These are phyloP conservation scores for Biscogniauxia marginata DNA, from an alignment of 2,329 filamentous ascomycete species.

Conservation along the genomic window DNA sequence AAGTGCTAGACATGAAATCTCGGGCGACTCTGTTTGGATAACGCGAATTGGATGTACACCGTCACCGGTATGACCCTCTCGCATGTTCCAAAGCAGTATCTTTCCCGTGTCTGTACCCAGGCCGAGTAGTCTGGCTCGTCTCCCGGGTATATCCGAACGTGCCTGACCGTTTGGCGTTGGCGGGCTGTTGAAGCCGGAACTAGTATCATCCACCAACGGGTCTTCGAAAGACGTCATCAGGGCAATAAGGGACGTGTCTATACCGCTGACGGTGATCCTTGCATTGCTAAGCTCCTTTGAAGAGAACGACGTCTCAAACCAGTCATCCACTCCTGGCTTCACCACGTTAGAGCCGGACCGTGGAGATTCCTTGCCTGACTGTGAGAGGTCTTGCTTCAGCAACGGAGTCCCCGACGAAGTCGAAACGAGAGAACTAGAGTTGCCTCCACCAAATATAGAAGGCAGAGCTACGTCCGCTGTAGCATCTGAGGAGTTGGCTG, in stretches of 20 bases:
- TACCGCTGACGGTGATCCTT: constrained; percentile 65
- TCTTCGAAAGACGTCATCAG: constrained; percentile 75
- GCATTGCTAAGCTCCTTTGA: constrained; percentile 59
- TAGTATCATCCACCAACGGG: constrained; percentile 61
- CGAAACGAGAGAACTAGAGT: constrained; percentile 16
- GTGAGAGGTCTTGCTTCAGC: constrained; percentile 18
- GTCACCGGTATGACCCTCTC: constrained; percentile 60
- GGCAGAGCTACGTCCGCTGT: constrained; percentile 9
- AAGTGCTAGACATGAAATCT: constrained; percentile 78
- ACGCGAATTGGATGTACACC: constrained; percentile 69
- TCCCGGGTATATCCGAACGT: constrained; percentile 71
- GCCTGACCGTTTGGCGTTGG: constrained; percentile 42
- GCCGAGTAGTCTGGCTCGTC: constrained; percentile 76
- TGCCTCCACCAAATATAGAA: constrained; percentile 34
- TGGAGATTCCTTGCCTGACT: constrained; percentile 26
- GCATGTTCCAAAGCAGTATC: constrained; percentile 83
- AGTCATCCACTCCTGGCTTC: constrained; percentile 53
- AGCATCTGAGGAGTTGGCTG: constrained; percentile 4
- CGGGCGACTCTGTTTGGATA: constrained; percentile 87
- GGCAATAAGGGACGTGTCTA: constrained; percentile 75
- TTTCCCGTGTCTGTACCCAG: constrained; percentile 75
- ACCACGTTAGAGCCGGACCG: constrained; percentile 17
- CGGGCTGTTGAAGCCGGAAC: constrained; percentile 46
- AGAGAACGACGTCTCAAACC: constrained; percentile 61
- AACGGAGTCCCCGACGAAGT: constrained; percentile 21